phyloP scores from a whole-genome alignment of 306 rosid genomes.

The Inga leiocalycina region DNA sequence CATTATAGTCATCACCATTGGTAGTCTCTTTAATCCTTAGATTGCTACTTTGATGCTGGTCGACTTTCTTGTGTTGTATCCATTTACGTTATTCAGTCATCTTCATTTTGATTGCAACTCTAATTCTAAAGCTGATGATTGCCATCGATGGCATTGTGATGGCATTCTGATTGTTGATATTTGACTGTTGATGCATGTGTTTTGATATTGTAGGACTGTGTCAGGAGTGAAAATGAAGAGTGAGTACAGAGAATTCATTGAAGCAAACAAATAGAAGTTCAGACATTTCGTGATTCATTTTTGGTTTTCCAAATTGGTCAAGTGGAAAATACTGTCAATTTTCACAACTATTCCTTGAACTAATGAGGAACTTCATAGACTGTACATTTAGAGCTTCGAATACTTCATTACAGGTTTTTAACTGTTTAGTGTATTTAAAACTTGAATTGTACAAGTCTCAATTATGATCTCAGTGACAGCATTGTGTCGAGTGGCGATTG shows the following conservation, averaged over 20 bases:
- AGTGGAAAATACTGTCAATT: constrained; percentile 54
- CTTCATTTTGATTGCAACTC: not conserved
- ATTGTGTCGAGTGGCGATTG: not conserved
- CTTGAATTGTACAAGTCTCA: not conserved
- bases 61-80: not conserved
- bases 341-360: constrained; percentile 38
- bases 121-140: not conserved
- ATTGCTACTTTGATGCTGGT: not conserved
- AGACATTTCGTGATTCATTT: constrained; percentile 54
- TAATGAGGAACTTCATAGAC: constrained; percentile 35
- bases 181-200: constrained; percentile 12
- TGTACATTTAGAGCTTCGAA: constrained; percentile 42
- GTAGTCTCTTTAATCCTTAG: not conserved
- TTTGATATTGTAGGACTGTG: constrained; percentile 60
- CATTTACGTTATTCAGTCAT: not conserved
- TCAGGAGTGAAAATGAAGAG: constrained; percentile 96
- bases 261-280: constrained; percentile 58
- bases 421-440: not conserved
- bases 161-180: not conserved
- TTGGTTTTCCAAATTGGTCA: constrained; percentile 52
- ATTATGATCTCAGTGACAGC: not conserved
- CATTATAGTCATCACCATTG: not conserved
- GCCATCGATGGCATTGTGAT: not conserved
- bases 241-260: constrained; percentile 84
- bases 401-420: constrained; percentile 8